phyloP scores from a whole-genome alignment of 2,329 filamentous ascomycete species.

The Colletotrichum sp. region DNA sequence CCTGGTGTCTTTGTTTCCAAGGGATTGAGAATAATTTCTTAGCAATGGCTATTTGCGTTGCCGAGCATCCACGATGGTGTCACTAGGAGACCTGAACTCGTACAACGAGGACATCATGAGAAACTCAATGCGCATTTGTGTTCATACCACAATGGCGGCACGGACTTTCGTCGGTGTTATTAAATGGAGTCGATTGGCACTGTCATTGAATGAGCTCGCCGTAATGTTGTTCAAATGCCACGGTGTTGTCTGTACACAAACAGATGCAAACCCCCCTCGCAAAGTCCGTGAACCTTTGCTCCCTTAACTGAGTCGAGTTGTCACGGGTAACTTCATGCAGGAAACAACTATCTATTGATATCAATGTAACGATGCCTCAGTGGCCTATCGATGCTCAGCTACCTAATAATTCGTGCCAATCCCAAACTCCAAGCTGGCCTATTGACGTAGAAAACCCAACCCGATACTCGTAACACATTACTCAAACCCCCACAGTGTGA shows the following conservation, averaged over 20 bases:
- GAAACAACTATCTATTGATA: constrained; percentile 5
- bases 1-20: not conserved
- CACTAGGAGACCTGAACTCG: not conserved
- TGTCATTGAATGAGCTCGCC: not conserved
- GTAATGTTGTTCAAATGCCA: not conserved
- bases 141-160: not conserved
- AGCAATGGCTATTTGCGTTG: not conserved
- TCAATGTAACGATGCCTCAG: not conserved
- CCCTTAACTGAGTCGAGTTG: no score
- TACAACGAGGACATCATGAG: not conserved
- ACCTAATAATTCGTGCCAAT: not conserved
- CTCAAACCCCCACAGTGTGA: constrained; percentile 68
- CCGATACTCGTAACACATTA: not conserved
- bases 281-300: not conserved
- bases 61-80: not conserved
- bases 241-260: not conserved
- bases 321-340: not conserved
- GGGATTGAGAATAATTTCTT: not conserved
- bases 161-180: not conserved
- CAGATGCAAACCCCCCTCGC: not conserved
- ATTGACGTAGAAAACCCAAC: not conserved
- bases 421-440: constrained; percentile 18
- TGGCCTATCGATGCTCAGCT: not conserved
- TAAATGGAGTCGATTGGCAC: not conserved
- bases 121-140: not conserved